Evolutionary conservation across 1,139 yeast species (phyloP), one percentile per base, ranked within the genome.

Genomic region (Candida sp.): DNA sequence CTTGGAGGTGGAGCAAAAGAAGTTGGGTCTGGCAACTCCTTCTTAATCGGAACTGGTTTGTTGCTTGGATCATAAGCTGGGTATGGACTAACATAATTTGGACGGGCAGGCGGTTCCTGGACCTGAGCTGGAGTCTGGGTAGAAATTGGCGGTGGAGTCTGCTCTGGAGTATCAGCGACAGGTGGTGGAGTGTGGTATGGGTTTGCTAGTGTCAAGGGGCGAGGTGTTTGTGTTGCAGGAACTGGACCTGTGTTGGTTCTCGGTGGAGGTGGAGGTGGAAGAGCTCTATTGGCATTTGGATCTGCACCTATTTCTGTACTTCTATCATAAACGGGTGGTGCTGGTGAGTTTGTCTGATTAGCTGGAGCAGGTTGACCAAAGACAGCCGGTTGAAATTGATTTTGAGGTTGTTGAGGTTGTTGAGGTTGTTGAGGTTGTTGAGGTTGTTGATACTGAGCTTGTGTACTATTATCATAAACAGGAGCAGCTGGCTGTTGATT

Each of bases 1-100:
- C 65, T 50, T 2, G 77, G 79, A 3, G 79, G 79, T 8, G 77
- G 75, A 2, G 74, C 68, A 57, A 73, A 70, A 21, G 63, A 54
- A 1, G 61, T 51, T 1, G 75, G 68, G 43, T 72, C 77, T 0
- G 75, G 71, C 12, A 67, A 54, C 1, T 69, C 66, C n/a, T 52
- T 39, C 35, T 54, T 57, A 5, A 59, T 57, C 15, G 43, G 46
- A 25, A 30, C 44, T 29, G 30, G 49, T 11, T 19, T 32, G 6
- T 32, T 32, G 4, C 12, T 12, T 11, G 34, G 34, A 9, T 34
- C 12, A n/a, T 34, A 21, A 6, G 25, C 23, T 34, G 25, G 36
- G 12, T 11, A 21, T 4, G 22, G 36, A 21, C 23, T 19, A 19
- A 34, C 36, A n/a, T 12, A 15, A 7, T 9, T 15, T 23, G 19